Percentiles rank a stretch among this genome's conserved stretches.
phyloP scores from a whole-genome alignment of 2,329 filamentous ascomycete species.

The Aspergillus aculeatinus region DNA sequence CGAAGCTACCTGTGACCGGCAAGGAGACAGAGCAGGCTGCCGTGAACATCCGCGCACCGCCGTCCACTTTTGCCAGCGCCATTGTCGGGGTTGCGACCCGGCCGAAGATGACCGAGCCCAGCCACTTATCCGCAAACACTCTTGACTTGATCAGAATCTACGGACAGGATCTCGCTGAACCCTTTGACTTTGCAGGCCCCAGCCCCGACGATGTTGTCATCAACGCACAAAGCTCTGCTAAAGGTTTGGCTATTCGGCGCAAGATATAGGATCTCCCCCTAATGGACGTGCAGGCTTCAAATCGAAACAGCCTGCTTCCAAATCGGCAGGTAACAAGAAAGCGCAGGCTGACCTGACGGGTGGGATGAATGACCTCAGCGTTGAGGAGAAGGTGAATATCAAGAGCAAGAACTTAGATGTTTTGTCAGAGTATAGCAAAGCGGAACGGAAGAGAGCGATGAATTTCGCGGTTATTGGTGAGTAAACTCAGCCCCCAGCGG shows the following conservation, averaged over 20 bases:
- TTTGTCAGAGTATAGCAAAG: slow-evolving; percentile 73
- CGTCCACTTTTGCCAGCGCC: slow-evolving; percentile 53
- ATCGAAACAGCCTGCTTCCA: slow-evolving; percentile 42
- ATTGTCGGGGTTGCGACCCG: slow-evolving; percentile 36
- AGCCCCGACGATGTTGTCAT: slow-evolving; percentile 90
- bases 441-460: slow-evolving; percentile 72
- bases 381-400: slow-evolving; percentile 53
- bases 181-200: slow-evolving; percentile 70
- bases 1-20: slow-evolving; percentile 10
- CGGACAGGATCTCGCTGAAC: slow-evolving; percentile 43
- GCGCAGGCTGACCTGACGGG: slow-evolving; percentile 46
- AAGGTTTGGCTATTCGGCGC: slow-evolving; percentile 66
- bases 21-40: slow-evolving; percentile 17
- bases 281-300: slow-evolving; percentile 47
- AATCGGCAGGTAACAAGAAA: slow-evolving; percentile 44
- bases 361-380: slow-evolving; percentile 49
- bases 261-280: slow-evolving; percentile 36
- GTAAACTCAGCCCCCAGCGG: slow-evolving; percentile 26
- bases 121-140: slow-evolving; percentile 32
- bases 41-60: slow-evolving; percentile 43
- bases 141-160: slow-evolving; percentile 40
- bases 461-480: slow-evolving; percentile 92
- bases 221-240: slow-evolving; percentile 70
- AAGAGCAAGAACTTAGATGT: slow-evolving; percentile 82
- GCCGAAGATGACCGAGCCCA: slow-evolving; percentile 31